phyloP scores from a whole-genome alignment of 805 yeast species.

The Zygosaccharomyces gambellarensis region DNA sequence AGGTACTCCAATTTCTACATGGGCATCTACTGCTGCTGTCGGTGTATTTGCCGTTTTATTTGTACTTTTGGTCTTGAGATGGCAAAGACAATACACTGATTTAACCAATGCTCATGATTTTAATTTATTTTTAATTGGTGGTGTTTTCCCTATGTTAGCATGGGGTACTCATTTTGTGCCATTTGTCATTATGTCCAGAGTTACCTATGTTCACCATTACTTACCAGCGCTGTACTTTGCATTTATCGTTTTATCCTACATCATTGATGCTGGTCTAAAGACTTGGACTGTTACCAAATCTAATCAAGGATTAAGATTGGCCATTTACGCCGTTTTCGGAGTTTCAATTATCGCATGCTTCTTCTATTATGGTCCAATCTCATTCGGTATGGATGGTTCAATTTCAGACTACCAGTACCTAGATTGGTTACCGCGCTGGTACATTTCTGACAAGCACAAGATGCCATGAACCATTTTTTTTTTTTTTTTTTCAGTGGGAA shows the following conservation, averaged over 20 bases:
- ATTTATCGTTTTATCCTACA: constrained; percentile 50
- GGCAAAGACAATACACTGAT: constrained; percentile 76
- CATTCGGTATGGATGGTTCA: constrained; percentile 62
- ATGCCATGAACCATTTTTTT: not conserved
- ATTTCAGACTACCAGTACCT: constrained; percentile 38
- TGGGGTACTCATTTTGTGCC: constrained; percentile 78
- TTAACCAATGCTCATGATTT: constrained; percentile 46
- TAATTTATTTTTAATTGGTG: constrained; percentile 60
- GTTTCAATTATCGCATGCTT: constrained; percentile 47
- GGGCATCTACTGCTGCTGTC: constrained; percentile 65
- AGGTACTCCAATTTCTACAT: constrained; percentile 75
- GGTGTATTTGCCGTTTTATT: constrained; percentile 48
- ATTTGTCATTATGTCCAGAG: constrained; percentile 77
- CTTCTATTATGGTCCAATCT: constrained; percentile 55
- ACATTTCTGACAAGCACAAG: constrained; percentile 30
- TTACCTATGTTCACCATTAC: constrained; percentile 81
- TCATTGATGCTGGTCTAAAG: constrained; percentile 43
- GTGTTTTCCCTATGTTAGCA: constrained; percentile 72
- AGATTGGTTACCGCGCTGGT: constrained; percentile 49
- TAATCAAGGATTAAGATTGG: constrained; percentile 25
- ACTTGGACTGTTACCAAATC: constrained; percentile 29
- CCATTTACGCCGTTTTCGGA: constrained; percentile 41
- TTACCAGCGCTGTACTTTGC: constrained; percentile 81
- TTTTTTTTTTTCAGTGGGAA: not conserved
- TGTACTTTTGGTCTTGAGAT: constrained; percentile 54